Percentiles rank a stretch among this genome's conserved stretches.
These are phyloP conservation scores for Gaeumannomyces tritici DNA, from an alignment of 2,329 filamentous ascomycete species.

Conservation along the genomic window DNA sequence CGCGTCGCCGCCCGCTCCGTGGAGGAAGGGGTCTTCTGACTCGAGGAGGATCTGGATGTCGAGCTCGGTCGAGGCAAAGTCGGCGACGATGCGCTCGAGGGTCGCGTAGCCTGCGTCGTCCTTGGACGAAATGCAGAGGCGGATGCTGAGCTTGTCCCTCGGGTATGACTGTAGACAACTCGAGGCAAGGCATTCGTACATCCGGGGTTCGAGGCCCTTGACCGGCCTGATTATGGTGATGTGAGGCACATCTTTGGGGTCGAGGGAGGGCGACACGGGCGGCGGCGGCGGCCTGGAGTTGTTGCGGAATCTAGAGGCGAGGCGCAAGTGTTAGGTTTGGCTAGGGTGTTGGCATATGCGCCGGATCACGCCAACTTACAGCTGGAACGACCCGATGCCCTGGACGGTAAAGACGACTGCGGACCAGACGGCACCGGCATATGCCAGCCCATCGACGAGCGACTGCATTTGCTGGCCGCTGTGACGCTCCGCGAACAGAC, in stretches of 20 bases:
- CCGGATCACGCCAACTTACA: conserved; percentile 30
- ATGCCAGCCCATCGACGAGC: conserved; percentile 2
- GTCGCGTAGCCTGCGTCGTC: conserved; percentile 69
- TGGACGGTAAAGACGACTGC: conserved; percentile 43
- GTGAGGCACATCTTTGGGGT: conserved; percentile 52
- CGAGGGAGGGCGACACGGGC: conserved; percentile 40
- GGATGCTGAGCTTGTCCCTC: conserved; percentile 61
- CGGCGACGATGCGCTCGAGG: conserved; percentile 58
- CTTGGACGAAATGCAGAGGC: conserved; percentile 70
- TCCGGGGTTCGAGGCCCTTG: conserved; percentile 80
- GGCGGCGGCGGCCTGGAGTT: conserved; percentile 40
- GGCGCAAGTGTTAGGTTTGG: conserved; percentile 1
- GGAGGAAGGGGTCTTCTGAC: conserved; percentile 65
- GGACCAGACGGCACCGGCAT: conserved; percentile 33
- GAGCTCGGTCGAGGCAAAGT: conserved; percentile 52
- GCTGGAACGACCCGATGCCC: conserved; percentile 42
- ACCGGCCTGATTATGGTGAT: conserved; percentile 88
- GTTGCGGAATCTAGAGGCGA: conserved; percentile 34
- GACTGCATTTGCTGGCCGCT: not conserved
- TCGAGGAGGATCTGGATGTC: conserved; percentile 72
- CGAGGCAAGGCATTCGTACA: conserved; percentile 64
- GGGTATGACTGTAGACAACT: conserved; percentile 35
- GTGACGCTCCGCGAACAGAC: not conserved
- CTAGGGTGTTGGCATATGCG: not conserved
- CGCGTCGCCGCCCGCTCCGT: conserved; percentile 36